Base-by-base conservation (phyloP, 768 basidiomycete species). In the Termitomyces sp. region DNA sequence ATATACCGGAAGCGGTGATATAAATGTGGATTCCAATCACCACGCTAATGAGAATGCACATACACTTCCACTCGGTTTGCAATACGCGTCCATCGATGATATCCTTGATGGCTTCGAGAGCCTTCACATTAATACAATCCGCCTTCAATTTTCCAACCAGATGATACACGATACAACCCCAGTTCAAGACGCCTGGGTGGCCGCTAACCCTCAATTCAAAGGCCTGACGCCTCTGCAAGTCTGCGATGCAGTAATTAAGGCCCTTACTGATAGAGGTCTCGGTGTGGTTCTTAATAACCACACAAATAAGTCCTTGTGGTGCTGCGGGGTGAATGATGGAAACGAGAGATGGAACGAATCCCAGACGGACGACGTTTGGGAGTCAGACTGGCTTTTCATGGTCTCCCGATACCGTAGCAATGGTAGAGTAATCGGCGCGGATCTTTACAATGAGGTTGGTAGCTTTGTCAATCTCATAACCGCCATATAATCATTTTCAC, bases 291-390 rank as follows among this genome's bases (percentile, higher is more conserved):
- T 60, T 3, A 60, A 58, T 21, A 60, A 60, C 21, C 60, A 60
- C 35, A 60, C 60, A 19, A 58, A 55, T 47, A 58, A 58, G 44
- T 58, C 60, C 19, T 11, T 58, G 1, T 60, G 60, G 60, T 60
- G 60, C 41, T 60, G 60, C 28, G 60, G 54, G 6, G 56, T 41
- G 9, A 51, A 41, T 21, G 60, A 55, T 22, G 60, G 60, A 10
- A 60, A 60, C 43, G 57, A 60, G 26, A 53, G 60, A 34, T 60
- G 60, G 60, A 58, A 58, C 32, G 41, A 60, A 41, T 58, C 57
- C n/a, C 60, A 60, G 46, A 52, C 48, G 10, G 56, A 58, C 35
- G 60, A 60, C 28, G 35, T 24, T 19, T 58, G 57, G 57, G 44
- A 47, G 10, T 43, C 50, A 37, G 60, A 60, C 26, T 60, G 60